These are phyloP conservation scores for Vickermania ingenoplastis DNA, from an alignment of 208 protist species.

Conservation along the genomic window DNA sequence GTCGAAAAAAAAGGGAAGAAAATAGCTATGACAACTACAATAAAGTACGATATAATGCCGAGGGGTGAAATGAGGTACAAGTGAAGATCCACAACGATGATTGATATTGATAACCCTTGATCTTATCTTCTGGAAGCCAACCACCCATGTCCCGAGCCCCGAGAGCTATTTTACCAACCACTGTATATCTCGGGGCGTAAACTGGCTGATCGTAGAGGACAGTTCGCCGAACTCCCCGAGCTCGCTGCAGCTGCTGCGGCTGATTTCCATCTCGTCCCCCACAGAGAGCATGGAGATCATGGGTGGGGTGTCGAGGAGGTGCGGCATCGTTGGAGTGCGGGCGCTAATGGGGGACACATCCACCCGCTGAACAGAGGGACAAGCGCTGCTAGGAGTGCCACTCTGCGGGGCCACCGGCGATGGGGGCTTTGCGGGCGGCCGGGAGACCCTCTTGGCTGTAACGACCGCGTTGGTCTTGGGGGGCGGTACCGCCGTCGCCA, in stretches of 20 bases:
- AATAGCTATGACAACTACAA: no score
- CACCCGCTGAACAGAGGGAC: background rate
- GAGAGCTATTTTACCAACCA: background rate
- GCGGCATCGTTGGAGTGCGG: background rate
- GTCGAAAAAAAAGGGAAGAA: no score
- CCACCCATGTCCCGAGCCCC: no score
- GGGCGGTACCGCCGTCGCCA: background rate
- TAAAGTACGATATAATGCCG: no score
- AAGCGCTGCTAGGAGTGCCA: background rate
- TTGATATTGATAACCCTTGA: no score
- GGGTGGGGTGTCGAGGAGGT: background rate
- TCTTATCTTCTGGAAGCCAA: no score
- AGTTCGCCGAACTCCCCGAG: background rate
- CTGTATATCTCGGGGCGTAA: background rate
- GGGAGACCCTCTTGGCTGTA: background rate
- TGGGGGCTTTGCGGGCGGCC: background rate
- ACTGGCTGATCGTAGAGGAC: background rate
- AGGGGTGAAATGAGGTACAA: no score
- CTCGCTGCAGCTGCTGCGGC: constrained; percentile 1
- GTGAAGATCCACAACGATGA: no score
- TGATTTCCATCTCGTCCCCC: constrained; percentile 1
- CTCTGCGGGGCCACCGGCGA: background rate
- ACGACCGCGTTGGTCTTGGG: no score
- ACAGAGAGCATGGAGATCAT: background rate
- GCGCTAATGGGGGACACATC: background rate